Evolutionary conservation across 768 basidiomycete species (phyloP).

Genomic region (Boletus rubescentipes): DNA sequence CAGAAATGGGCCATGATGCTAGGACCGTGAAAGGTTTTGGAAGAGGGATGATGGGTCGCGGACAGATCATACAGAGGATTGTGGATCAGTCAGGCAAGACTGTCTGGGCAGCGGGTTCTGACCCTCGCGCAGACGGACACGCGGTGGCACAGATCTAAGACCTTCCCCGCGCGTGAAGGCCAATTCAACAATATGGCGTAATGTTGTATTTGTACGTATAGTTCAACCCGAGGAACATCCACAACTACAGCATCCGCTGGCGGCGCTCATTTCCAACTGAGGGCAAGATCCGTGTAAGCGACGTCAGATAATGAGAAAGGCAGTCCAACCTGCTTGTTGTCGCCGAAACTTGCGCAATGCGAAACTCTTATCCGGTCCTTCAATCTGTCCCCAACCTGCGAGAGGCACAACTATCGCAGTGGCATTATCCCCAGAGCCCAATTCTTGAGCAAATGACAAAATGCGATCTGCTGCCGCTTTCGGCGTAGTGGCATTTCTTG

Average conservation of each 20-base stretch:
- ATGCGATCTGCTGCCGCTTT: slow-evolving; percentile 81
- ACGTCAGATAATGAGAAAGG: background rate
- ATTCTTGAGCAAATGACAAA: slow-evolving; percentile 81
- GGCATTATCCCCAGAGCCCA: slow-evolving; percentile 83
- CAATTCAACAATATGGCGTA: background rate
- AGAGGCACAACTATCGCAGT: slow-evolving; percentile 91
- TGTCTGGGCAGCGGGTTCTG: slow-evolving; percentile 97
- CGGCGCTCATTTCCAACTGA: slow-evolving; percentile 67
- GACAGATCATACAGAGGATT: slow-evolving; percentile 87
- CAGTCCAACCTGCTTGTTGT: slow-evolving; percentile 54
- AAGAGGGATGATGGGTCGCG: slow-evolving; percentile 72
- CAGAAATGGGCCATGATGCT: slow-evolving; percentile 90
- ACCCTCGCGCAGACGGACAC: slow-evolving; percentile 85
- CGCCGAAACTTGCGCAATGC: slow-evolving; percentile 80
- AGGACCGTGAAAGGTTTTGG: slow-evolving; percentile 58
- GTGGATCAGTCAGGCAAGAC: slow-evolving; percentile 59
- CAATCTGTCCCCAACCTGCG: slow-evolving; percentile 84
- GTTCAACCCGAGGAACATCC: background rate
- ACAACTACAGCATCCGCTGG: slow-evolving; percentile 51
- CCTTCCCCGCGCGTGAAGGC: background rate
- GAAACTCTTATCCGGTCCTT: slow-evolving; percentile 78
- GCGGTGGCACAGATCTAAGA: slow-evolving; percentile 78
- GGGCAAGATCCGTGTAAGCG: slow-evolving; percentile 2
- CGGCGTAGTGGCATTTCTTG: slow-evolving; percentile 67
- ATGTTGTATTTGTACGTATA: slow-evolving; percentile 1